Percentiles rank a stretch among this genome's conserved stretches.
Conservation (phyloP, 257 asterid species). For the Ehretia macrophylla region DNA sequence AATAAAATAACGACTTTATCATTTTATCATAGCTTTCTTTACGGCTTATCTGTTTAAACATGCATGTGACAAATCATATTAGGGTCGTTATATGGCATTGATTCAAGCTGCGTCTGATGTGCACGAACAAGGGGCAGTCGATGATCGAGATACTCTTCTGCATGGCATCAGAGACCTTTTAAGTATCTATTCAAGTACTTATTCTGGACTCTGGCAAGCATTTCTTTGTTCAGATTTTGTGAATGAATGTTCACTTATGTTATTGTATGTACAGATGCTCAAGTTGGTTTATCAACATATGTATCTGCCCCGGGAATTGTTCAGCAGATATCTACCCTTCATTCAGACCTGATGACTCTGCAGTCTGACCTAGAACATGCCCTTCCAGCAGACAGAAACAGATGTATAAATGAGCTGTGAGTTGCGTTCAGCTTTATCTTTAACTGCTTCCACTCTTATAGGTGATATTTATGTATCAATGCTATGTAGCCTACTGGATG, state of each 20-base stretch:
- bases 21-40: not conserved
- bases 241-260: not conserved
- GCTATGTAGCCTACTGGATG: not conserved
- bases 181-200: constrained; percentile 90
- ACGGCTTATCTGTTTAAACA: constrained; percentile 4
- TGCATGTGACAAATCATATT: constrained; percentile 12
- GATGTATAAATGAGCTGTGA: constrained; percentile 88
- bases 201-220: constrained; percentile 10
- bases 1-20: not conserved
- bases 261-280: constrained; percentile 55
- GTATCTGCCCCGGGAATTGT: constrained; percentile 96
- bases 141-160: constrained; percentile 90
- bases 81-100: constrained; percentile 85
- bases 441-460: not conserved
- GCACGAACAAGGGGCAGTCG: constrained; percentile 97
- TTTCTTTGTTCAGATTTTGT: not conserved
- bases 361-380: constrained; percentile 93
- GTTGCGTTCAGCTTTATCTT: constrained; percentile 24
- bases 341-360: constrained; percentile 71
- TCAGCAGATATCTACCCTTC: constrained; percentile 88
- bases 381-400: constrained; percentile 93
- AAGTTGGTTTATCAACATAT: constrained; percentile 82
- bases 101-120: constrained; percentile 85
- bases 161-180: constrained; percentile 97
- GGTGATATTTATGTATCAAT: not conserved